Evolutionary conservation across 768 basidiomycete genomes (phyloP).

Genomic region (Solioccasus polychromus): DNA sequence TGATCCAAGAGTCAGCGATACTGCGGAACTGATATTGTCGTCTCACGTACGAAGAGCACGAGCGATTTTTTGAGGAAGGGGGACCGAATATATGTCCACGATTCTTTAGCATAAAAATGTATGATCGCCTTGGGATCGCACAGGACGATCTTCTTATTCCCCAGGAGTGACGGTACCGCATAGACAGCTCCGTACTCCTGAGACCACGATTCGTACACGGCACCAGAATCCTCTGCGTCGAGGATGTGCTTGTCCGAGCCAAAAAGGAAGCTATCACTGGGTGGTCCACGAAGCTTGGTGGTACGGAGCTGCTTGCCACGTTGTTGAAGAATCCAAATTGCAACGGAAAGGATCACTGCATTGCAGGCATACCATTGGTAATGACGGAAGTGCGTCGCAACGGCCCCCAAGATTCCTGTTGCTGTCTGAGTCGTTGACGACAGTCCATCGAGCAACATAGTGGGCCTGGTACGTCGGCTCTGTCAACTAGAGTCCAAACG

Average conservation of each 20-base stretch:
- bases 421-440: too few species aligned
- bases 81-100: slow-evolving; percentile 40
- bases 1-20: background rate
- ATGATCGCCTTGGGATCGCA: slow-evolving; percentile 41
- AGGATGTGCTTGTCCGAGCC: slow-evolving; percentile 10
- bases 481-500: too few species aligned
- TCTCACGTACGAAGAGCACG: slow-evolving; percentile 16
- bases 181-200: slow-evolving; percentile 19
- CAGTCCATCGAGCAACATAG: too few species aligned
- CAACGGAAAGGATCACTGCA: background rate
- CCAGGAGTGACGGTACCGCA: slow-evolving; percentile 12
- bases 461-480: too few species aligned
- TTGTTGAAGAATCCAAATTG: slow-evolving; percentile 9
- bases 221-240: background rate
- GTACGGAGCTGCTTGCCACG: slow-evolving; percentile 4
- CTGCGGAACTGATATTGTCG: too few species aligned
- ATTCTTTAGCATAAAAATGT: slow-evolving; percentile 14
- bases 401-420: too few species aligned
- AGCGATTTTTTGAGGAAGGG: slow-evolving; percentile 32
- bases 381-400: too few species aligned
- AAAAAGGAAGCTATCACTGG: slow-evolving; percentile 14
- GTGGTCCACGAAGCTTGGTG: slow-evolving; percentile 18
- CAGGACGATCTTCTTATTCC: slow-evolving; percentile 11
- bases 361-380: background rate
- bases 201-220: slow-evolving; percentile 22